Evolutionary conservation across 2,329 filamentous ascomycete genomes (phyloP).

Genomic region (Cytospora piceae): DNA sequence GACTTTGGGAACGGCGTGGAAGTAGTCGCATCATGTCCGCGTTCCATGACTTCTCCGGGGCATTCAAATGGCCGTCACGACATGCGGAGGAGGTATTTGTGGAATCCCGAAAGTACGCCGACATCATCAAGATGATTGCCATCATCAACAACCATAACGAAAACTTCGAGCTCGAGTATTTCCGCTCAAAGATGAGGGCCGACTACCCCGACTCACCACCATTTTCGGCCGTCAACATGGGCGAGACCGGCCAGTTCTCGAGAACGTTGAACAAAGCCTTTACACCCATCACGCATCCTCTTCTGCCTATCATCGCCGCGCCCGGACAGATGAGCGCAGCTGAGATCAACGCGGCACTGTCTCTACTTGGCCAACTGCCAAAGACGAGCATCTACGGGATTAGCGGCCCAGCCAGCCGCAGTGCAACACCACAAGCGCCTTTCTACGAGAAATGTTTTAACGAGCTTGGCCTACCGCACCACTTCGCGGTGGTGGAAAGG

Average conservation of each 20-base stretch:
- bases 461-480: slow-evolving; percentile 82
- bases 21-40: slow-evolving; percentile 89
- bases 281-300: slow-evolving; percentile 83
- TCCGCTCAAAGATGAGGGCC: slow-evolving; percentile 74
- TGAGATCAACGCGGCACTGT: slow-evolving; percentile 79
- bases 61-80: slow-evolving; percentile 79
- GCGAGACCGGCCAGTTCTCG: slow-evolving; percentile 81
- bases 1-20: slow-evolving; percentile 70
- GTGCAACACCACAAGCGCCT: slow-evolving; percentile 71
- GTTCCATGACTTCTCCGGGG: slow-evolving; percentile 85
- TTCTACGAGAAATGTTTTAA: slow-evolving; percentile 88
- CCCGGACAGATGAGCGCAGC: slow-evolving; percentile 85
- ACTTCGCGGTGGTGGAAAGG: slow-evolving; percentile 75
- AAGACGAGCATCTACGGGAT: slow-evolving; percentile 82
- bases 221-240: slow-evolving; percentile 86
- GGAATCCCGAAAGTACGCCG: slow-evolving; percentile 73
- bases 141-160: slow-evolving; percentile 81
- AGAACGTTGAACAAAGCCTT: slow-evolving; percentile 84
- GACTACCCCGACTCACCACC: slow-evolving; percentile 72
- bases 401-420: slow-evolving; percentile 67
- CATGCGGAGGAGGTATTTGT: slow-evolving; percentile 74
- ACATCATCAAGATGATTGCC: slow-evolving; percentile 90
- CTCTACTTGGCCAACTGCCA: slow-evolving; percentile 78
- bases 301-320: slow-evolving; percentile 81
- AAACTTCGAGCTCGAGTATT: slow-evolving; percentile 90